A percentile compares a stretch with the other conserved stretches of the same genome.
Conservation (phyloP, 179 eudicot genomes). For the Camellia oleifera region DNA sequence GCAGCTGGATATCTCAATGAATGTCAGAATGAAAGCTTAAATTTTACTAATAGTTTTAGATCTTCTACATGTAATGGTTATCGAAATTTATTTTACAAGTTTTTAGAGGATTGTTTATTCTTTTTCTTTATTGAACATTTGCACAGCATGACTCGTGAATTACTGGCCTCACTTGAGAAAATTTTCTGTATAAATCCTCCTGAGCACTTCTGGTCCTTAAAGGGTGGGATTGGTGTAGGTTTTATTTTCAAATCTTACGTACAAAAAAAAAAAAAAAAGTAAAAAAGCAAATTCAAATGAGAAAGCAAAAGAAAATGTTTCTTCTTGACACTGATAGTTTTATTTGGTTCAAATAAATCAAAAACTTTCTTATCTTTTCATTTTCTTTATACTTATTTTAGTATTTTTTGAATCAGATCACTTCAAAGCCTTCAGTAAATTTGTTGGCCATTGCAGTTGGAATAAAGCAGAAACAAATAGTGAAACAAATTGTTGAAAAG, state of each 20-base stretch:
- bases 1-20: not conserved
- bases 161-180: not conserved
- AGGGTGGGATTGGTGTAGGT: too few relatives aligned
- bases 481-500: slow-evolving; percentile 65
- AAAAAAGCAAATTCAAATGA: not conserved
- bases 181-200: not conserved
- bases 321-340: not conserved
- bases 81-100: not conserved
- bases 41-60: not conserved
- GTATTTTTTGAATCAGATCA: slow-evolving; percentile 30
- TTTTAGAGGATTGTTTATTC: too few relatives aligned
- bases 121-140: slow-evolving; percentile 10
- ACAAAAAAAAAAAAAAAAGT: too few relatives aligned
- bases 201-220: not conserved
- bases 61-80: not conserved
- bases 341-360: not conserved
- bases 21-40: slow-evolving; percentile 1
- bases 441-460: slow-evolving; percentile 84
- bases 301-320: not conserved
- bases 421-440: slow-evolving; percentile 30
- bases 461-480: slow-evolving; percentile 62
- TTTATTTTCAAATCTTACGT: too few relatives aligned
- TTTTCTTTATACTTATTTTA: not conserved
- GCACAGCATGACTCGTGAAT: not conserved
- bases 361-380: not conserved